Conservation (phyloP, 129 eudicot genomes). For the Artemisia argyi region DNA sequence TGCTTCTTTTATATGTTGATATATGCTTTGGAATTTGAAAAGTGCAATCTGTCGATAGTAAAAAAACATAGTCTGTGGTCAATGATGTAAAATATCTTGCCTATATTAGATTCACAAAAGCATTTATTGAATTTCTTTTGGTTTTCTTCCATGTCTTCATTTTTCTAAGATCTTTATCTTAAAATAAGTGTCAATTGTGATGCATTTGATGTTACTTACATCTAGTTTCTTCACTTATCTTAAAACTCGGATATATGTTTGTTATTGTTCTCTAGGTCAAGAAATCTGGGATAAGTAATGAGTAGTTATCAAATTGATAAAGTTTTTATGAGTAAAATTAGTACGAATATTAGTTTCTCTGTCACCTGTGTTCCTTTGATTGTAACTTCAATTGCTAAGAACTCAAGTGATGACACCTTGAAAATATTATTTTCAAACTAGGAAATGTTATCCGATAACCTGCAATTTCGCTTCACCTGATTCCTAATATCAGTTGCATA, state of each 20-base stretch:
- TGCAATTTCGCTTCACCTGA: constrained; percentile 4
- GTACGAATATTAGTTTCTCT: background rate
- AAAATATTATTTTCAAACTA: background rate
- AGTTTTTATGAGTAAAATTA: no score
- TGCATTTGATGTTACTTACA: no score
- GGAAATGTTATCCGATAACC: constrained; percentile 3
- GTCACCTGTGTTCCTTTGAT: background rate
- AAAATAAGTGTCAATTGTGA: no score
- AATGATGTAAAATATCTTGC: background rate
- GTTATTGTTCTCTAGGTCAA: no score
- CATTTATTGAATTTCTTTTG: background rate
- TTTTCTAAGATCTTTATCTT: background rate
- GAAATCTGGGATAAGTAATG: no score
- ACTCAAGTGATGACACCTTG: background rate
- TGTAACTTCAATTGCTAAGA: constrained; percentile 2
- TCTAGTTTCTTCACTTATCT: no score
- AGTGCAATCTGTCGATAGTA: background rate
- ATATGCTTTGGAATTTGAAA: background rate
- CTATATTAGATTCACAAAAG: background rate
- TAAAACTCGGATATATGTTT: no score
- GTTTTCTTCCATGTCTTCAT: background rate
- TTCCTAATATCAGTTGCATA: constrained; percentile 4
- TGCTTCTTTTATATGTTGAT: background rate
- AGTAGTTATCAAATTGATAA: no score
- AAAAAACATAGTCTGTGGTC: background rate